Percentiles rank a stretch among this genome's conserved stretches.
phyloP scores from a whole-genome alignment of 441 rosid genomes.

The Euphorbia neoarborescens region DNA sequence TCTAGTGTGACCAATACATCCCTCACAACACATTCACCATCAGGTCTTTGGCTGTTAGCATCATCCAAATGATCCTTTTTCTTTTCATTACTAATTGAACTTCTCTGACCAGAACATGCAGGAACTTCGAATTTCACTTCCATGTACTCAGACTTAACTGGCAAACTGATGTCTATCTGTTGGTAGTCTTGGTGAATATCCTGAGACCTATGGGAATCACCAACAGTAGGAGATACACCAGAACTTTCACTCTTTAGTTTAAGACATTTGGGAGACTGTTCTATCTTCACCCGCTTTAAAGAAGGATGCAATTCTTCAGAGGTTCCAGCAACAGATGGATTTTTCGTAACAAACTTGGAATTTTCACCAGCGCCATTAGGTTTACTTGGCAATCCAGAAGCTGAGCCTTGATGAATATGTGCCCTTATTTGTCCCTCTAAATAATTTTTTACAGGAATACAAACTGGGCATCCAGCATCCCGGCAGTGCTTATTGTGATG shows the following conservation, averaged over 20 bases:
- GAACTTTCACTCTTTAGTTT: constrained; percentile 44
- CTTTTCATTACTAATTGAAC: constrained; percentile 40
- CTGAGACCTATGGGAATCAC: constrained; percentile 42
- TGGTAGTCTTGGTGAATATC: constrained; percentile 45
- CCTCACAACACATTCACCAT: constrained; percentile 31
- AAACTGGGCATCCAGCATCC: constrained; percentile 81
- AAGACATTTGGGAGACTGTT: constrained; percentile 49
- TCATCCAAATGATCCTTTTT: constrained; percentile 44
- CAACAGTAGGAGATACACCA: constrained; percentile 36
- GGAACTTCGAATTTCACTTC: constrained; percentile 62
- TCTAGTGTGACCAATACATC: constrained; percentile 33
- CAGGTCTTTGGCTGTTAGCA: constrained; percentile 38
- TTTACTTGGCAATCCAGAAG: constrained; percentile 38
- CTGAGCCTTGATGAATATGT: constrained; percentile 37
- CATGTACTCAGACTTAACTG: constrained; percentile 51
- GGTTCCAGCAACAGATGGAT: constrained; percentile 35
- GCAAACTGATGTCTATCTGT: constrained; percentile 34
- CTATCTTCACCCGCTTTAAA: constrained; percentile 79
- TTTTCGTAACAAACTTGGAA: constrained; percentile 38
- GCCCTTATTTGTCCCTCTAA: constrained; percentile 50
- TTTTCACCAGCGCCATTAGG: constrained; percentile 38
- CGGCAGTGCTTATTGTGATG: constrained; percentile 63
- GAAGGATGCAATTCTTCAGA: constrained; percentile 71
- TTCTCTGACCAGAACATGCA: constrained; percentile 45
- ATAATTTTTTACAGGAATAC: constrained; percentile 73